Percentiles rank a stretch among this genome's conserved stretches.
Evolutionary conservation across 2,329 filamentous ascomycete genomes (phyloP).

Genomic region (Talaromyces piceae): DNA sequence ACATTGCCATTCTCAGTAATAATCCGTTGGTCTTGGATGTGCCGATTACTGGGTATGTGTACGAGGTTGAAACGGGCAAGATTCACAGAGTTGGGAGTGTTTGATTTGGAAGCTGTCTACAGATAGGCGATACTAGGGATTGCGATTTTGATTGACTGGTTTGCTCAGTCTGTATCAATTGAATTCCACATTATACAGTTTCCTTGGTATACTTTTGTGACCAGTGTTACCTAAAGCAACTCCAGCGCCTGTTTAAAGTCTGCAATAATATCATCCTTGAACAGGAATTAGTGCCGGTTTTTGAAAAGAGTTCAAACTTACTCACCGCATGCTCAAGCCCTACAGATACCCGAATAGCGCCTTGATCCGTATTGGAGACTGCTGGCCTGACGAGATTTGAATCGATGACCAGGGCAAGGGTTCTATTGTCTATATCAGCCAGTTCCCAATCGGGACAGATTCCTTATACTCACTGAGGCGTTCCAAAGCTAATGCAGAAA

Average conservation of each 20-base stretch:
- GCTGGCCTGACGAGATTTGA: conserved; percentile 54
- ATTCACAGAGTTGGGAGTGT: conserved; percentile 38
- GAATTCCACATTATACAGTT: neutral
- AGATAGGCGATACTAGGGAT: no score
- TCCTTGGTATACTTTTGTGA: no score
- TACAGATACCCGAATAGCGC: conserved; percentile 82
- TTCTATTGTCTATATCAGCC: conserved; percentile 1
- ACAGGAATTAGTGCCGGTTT: neutral
- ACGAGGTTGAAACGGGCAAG: conserved; percentile 65
- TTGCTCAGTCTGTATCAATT: no score
- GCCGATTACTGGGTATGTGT: conserved; percentile 63
- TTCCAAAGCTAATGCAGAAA: conserved; percentile 4
- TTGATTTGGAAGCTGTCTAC: no score
- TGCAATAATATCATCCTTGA: conserved; percentile 71
- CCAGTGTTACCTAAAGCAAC: no score
- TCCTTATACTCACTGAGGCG: conserved; percentile 5
- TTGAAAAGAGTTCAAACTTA: neutral
- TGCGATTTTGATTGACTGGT: neutral
- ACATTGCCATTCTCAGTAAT: conserved; percentile 56
- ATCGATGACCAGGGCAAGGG: conserved; percentile 25
- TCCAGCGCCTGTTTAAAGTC: conserved; percentile 67
- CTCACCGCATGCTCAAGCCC: conserved; percentile 72
- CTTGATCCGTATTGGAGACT: conserved; percentile 65
- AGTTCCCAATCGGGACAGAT: neutral
- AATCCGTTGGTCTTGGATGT: conserved; percentile 55